Conservation (phyloP, 768 basidiomycete genomes). For the Exsudoporus frostii region DNA sequence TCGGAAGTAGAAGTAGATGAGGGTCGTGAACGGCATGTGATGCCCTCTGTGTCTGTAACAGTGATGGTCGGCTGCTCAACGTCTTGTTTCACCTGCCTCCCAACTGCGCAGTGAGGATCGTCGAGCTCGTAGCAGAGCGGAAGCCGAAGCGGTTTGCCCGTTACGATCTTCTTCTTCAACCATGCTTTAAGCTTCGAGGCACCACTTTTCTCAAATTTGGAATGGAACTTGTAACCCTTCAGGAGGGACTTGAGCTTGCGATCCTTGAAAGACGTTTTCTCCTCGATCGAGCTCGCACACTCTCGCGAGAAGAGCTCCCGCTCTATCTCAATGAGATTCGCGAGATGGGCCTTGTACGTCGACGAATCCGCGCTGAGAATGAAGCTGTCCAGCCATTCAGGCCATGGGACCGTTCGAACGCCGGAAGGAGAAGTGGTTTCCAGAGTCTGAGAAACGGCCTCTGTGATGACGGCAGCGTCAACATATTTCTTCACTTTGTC, state of each 20-base stretch:
- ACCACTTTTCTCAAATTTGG: conserved; percentile 34
- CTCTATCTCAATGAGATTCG: conserved; percentile 35
- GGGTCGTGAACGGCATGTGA: conserved; percentile 13
- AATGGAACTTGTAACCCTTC: conserved; percentile 40
- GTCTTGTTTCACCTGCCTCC: conserved; percentile 33
- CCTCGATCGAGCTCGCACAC: conserved; percentile 17
- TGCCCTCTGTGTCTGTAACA: conserved; percentile 25
- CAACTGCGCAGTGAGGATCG: conserved; percentile 39
- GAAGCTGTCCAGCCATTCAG: conserved; percentile 39
- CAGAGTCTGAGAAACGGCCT: conserved; percentile 9
- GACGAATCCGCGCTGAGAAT: conserved; percentile 34
- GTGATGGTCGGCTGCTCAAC: conserved; percentile 13
- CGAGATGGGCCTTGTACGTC: conserved; percentile 35
- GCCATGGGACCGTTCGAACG: conserved; percentile 35
- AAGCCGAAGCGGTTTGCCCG: conserved; percentile 36
- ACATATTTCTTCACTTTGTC: conserved; percentile 16
- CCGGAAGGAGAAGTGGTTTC: conserved; percentile 23
- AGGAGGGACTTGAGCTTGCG: conserved; percentile 40
- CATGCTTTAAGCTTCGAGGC: conserved; percentile 57
- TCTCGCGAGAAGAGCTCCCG: conserved; percentile 31
- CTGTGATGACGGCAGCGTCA: conserved; percentile 22
- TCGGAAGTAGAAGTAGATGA: conserved; percentile 5
- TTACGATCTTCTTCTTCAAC: conserved; percentile 56
- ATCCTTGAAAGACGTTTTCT: conserved; percentile 30
- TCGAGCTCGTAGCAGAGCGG: conserved; percentile 43